Evolutionary conservation across 2,329 filamentous ascomycete species (phyloP).

Genomic region (Botryotinia narcissicola): DNA sequence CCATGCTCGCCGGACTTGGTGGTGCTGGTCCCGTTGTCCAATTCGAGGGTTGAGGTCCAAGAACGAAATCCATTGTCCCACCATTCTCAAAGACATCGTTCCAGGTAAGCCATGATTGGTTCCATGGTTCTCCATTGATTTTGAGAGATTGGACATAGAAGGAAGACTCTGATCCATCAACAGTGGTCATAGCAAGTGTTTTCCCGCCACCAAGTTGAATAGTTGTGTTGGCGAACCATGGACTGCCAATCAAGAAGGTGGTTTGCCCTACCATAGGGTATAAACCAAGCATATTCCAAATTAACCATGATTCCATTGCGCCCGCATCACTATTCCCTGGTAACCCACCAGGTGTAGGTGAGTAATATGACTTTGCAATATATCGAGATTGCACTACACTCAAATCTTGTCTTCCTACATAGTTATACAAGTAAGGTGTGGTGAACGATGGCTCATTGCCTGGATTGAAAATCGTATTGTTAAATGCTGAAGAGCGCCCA

Average conservation of each 20-base stretch:
- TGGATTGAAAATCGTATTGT: conserved; percentile 54
- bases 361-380: conserved; percentile 60
- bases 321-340: conserved; percentile 71
- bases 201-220: conserved; percentile 57
- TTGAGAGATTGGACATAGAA: conserved; percentile 64
- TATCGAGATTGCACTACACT: conserved; percentile 57
- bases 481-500: conserved; percentile 11
- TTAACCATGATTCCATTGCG: conserved; percentile 68
- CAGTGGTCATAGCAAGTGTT: conserved; percentile 52
- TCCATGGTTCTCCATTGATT: conserved; percentile 63
- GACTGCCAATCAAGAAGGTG: conserved; percentile 63
- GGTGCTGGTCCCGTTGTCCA: conserved; percentile 62
- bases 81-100: conserved; percentile 63
- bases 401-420: conserved; percentile 59
- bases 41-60: conserved; percentile 51
- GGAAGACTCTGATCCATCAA: conserved; percentile 45
- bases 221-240: conserved; percentile 59
- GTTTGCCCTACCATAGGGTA: conserved; percentile 68
- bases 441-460: conserved; percentile 48
- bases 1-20: conserved; percentile 53
- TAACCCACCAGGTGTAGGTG: conserved; percentile 52
- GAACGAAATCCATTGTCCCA: conserved; percentile 61
- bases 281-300: conserved; percentile 68
- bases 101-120: conserved; percentile 64
- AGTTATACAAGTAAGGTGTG: conserved; percentile 68